phyloP scores from a whole-genome alignment of 2,329 filamentous ascomycete species.

The Penicillium italicum region DNA sequence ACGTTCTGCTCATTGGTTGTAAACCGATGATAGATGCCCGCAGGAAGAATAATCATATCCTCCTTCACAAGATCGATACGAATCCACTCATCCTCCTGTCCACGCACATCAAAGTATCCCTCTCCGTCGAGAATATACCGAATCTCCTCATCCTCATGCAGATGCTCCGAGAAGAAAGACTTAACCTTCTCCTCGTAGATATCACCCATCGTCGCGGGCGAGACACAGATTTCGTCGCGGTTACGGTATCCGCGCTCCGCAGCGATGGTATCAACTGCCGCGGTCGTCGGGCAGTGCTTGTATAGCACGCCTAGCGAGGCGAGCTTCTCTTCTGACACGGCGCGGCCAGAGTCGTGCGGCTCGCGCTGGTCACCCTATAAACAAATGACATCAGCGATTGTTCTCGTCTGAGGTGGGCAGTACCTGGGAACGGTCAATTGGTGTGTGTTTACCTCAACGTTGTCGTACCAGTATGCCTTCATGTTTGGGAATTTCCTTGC shows the following conservation, averaged over 20 bases:
- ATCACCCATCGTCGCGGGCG: conserved; percentile 77
- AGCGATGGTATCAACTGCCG: conserved; percentile 71
- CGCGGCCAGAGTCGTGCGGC: conserved; percentile 77
- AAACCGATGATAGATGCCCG: conserved; percentile 96
- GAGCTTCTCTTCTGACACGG: conserved; percentile 64
- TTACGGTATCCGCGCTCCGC: conserved; percentile 80
- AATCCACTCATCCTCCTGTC: conserved; percentile 81
- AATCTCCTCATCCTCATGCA: conserved; percentile 99
- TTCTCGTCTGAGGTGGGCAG: conserved; percentile 2
- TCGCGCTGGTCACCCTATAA: conserved; percentile 85
- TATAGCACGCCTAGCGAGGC: conserved; percentile 75
- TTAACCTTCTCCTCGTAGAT: conserved; percentile 92
- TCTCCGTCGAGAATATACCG: conserved; percentile 84
- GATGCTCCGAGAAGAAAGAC: conserved; percentile 88
- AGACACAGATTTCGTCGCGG: conserved; percentile 88
- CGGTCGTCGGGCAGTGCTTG: conserved; percentile 61
- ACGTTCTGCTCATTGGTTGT: conserved; percentile 91
- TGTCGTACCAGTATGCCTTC: conserved; percentile 71
- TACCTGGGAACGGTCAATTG: conserved; percentile 9
- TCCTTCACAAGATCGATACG: conserved; percentile 77
- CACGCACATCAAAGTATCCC: conserved; percentile 91
- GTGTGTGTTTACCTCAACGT: conserved; percentile 51
- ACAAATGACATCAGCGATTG: conserved; percentile 7
- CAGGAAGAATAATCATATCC: conserved; percentile 88
- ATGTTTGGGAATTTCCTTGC: conserved; percentile 39